A percentile compares a stretch with the other conserved stretches of the same genome.
Evolutionary conservation across 2,329 filamentous ascomycete species (phyloP).

Genomic region (Fusarium chuoi): DNA sequence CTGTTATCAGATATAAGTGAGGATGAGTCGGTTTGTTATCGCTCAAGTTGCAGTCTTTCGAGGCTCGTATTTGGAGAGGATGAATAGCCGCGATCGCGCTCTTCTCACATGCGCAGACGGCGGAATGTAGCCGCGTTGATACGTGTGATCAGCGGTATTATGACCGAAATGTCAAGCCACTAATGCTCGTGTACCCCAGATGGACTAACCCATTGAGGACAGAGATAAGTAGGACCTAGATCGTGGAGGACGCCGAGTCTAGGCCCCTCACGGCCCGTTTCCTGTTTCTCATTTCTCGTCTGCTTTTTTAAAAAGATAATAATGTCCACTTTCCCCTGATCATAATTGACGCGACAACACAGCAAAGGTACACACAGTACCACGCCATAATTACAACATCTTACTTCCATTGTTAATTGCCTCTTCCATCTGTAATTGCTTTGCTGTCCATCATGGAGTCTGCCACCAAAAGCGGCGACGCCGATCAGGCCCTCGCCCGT

Average conservation of each 20-base stretch:
- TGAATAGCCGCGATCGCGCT: constrained; percentile 21
- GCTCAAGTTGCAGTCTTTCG: not conserved
- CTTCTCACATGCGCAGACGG: not conserved
- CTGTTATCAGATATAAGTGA: constrained; percentile 7
- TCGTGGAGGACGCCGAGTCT: constrained; percentile 31
- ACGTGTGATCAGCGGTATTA: constrained; percentile 14
- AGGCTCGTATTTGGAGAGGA: not conserved
- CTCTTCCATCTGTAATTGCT: not conserved
- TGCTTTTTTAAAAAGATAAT: constrained; percentile 13
- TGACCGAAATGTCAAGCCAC: constrained; percentile 17
- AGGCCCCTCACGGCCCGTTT: constrained; percentile 29
- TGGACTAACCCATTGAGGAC: constrained; percentile 28
- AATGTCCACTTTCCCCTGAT: constrained; percentile 15
- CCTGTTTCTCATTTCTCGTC: constrained; percentile 20
- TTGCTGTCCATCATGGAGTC: constrained; percentile 16
- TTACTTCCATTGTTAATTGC: not conserved
- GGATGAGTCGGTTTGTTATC: not conserved
- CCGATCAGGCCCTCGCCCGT: constrained; percentile 57
- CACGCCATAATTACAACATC: not conserved
- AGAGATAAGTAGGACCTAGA: constrained; percentile 26
- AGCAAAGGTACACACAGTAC: not conserved
- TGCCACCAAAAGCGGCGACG: constrained; percentile 37
- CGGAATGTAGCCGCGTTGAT: constrained; percentile 19
- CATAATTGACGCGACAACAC: not conserved
- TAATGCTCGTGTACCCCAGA: constrained; percentile 27